phyloP scores from a whole-genome alignment of 1,284 basidiomycete species.

The Abortiporus biennis region DNA sequence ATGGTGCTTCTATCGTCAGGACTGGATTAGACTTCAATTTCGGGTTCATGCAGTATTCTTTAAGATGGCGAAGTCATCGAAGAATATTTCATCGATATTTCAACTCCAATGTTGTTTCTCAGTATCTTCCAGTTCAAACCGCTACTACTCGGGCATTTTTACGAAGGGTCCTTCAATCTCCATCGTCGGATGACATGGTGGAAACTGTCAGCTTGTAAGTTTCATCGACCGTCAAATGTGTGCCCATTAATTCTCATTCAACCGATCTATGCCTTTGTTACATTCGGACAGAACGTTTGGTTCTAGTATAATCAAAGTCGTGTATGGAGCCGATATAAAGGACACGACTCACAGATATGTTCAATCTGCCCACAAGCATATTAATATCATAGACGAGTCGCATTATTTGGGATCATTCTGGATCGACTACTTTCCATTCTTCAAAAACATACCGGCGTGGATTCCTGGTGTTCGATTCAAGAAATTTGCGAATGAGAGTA shows the following conservation, averaged over 20 bases:
- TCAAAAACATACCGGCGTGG: constrained; percentile 12
- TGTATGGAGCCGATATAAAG: constrained; percentile 16
- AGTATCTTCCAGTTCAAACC: constrained; percentile 1
- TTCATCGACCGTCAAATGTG: background rate
- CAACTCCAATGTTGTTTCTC: background rate
- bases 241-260: background rate
- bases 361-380: background rate
- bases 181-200: background rate
- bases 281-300: background rate
- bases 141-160: constrained; percentile 2
- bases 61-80: constrained; percentile 2
- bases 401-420: constrained; percentile 9
- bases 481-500: constrained; percentile 3
- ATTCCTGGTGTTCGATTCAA: constrained; percentile 12
- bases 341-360: constrained; percentile 12
- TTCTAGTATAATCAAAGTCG: constrained; percentile 10
- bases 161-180: background rate
- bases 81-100: constrained; percentile 7
- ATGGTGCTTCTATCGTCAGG: background rate
- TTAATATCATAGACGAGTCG: background rate
- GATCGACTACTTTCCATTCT: constrained; percentile 12
- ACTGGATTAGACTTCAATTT: constrained; percentile 4
- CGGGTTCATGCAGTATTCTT: constrained; percentile 3
- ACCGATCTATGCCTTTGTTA: background rate
- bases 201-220: background rate